A percentile compares a stretch with the other conserved stretches of the same genome.
Conservation (phyloP, 495 filamentous ascomycete species). For the Hypoxylon fragiforme region DNA sequence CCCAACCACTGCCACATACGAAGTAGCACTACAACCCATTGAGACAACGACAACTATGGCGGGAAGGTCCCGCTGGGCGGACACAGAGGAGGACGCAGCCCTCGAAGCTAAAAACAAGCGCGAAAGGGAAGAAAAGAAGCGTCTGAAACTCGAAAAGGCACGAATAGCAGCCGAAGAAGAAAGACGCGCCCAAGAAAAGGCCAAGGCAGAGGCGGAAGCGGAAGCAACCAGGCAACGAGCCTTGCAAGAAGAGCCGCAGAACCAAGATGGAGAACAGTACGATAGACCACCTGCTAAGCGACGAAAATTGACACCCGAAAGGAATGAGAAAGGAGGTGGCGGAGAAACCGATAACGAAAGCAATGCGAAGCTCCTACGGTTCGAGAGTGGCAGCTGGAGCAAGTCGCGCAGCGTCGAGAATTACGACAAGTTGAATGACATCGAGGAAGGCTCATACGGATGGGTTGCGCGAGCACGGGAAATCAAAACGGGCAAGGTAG, state of each 20-base stretch:
- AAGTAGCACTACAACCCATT: no score
- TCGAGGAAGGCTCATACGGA: slow-evolving; percentile 96
- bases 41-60: slow-evolving; percentile 55
- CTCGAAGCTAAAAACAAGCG: slow-evolving; percentile 71
- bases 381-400: slow-evolving; percentile 69
- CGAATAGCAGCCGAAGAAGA: slow-evolving; percentile 70
- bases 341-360: slow-evolving; percentile 20
- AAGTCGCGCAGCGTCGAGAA: slow-evolving; percentile 82
- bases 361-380: slow-evolving; percentile 63
- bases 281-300: slow-evolving; percentile 58
- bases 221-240: slow-evolving; percentile 48
- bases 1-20: no score
- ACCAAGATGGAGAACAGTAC: slow-evolving; percentile 32
- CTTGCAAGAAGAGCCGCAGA: slow-evolving; percentile 30
- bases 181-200: slow-evolving; percentile 28
- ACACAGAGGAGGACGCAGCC: slow-evolving; percentile 74
- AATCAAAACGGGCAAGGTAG: slow-evolving; percentile 76
- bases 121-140: slow-evolving; percentile 90
- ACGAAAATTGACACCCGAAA: slow-evolving; percentile 52
- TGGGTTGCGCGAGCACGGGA: slow-evolving; percentile 89
- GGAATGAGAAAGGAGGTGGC: slow-evolving; percentile 36
- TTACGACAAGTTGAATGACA: slow-evolving; percentile 91
- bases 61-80: slow-evolving; percentile 82
- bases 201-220: slow-evolving; percentile 33
- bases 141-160: slow-evolving; percentile 81